Conservation (phyloP, 257 asterid species). For the Penstemon davidsonii region DNA sequence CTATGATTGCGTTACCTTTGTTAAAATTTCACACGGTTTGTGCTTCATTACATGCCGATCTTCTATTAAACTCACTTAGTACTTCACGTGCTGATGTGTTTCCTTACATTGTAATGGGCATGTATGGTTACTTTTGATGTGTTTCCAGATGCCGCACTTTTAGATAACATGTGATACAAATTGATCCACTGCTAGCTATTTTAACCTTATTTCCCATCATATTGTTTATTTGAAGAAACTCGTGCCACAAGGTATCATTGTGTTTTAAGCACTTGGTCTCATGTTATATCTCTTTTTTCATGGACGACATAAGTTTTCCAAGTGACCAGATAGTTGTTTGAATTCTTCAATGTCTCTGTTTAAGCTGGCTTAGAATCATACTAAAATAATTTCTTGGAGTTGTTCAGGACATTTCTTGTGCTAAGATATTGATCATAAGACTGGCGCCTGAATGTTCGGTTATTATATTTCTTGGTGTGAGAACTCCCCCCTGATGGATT, state of each 20-base stretch:
- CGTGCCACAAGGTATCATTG: background rate
- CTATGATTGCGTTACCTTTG: background rate
- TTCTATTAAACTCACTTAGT: background rate
- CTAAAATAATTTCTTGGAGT: too few species aligned
- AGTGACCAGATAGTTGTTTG: too few species aligned
- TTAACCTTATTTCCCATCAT: conserved; percentile 6
- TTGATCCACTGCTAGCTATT: conserved; percentile 8
- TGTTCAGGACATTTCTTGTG: too few species aligned
- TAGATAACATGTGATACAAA: background rate
- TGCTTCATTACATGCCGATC: background rate
- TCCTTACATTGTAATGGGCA: background rate
- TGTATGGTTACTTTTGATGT: background rate
- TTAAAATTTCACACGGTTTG: background rate
- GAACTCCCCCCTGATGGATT: too few species aligned
- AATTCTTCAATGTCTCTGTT: too few species aligned
- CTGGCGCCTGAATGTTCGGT: too few species aligned
- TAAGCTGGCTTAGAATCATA: too few species aligned
- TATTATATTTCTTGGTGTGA: too few species aligned
- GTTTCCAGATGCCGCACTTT: background rate
- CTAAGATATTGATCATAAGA: too few species aligned
- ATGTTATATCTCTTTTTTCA: too few species aligned
- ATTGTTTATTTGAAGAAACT: conserved; percentile 1
- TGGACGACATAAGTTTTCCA: too few species aligned
- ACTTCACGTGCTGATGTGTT: background rate
- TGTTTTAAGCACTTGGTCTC: background rate